Base-by-base conservation (phyloP, 768 basidiomycete species). In the Kwoniella sp. region DNA sequence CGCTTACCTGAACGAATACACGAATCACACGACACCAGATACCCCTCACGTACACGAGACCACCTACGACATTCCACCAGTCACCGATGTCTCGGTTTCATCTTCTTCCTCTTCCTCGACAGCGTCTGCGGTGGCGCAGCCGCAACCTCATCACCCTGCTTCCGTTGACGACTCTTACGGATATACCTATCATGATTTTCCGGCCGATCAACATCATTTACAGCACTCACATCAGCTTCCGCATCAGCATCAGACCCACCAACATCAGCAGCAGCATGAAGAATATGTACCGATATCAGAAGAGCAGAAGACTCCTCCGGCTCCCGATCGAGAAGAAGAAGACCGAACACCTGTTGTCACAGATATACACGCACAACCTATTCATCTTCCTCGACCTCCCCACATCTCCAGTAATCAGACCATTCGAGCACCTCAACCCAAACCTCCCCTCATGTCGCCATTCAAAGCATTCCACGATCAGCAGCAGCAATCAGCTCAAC, bases 261-360 rank as follows among this genome's bases (percentile, higher is more conserved):
- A 3, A 6, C 22, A 56, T 8, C 33, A 40, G 6, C 26, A 6
- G n/a, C 40, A 29, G n/a, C 44, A 57, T 30, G 58, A 30, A n/a
- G 51, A 58, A 19, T 59, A 59, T 48, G 52, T 59, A 25, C 62
- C 54, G 0, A 50, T 63, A 24, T 44, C 40, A 44, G 54, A 50
- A 40, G 67, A 68, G 21, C 67, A 71, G 19, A 21, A 48, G 17
- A 71, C 69, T 2, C 69, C 69, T 1, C 51, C 67, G 12, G 67
- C 49, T 21, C 54, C 53, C 15, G 27, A 33, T 3, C 24, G 26
- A 25, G 36, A 61, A 13, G 69, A 71, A 25, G 70, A 74, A 25
- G 73, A 74, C 29, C 63, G 59, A 13, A 74, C 73, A 12, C 73
- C 73, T 4, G 63, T 74, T 24, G 65, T 71, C 9, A 47, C 65